Percentiles rank a stretch among this genome's conserved stretches.
Conservation (phyloP, 257 asterid species). For the Przewalskia tangutica region DNA sequence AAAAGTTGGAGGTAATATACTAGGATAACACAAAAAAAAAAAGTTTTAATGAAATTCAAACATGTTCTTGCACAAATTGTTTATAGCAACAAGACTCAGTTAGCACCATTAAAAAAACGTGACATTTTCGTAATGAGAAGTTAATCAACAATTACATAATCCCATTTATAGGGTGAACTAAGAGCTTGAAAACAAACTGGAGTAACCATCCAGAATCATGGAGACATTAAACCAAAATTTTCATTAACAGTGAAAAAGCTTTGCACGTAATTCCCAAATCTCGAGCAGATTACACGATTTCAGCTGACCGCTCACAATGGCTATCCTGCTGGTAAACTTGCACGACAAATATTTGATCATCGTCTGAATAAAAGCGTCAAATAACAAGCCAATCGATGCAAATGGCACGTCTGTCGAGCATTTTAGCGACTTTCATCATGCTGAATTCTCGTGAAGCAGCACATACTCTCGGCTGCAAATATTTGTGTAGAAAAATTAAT, state of each 20-base stretch:
- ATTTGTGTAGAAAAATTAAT: not conserved
- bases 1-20: not conserved
- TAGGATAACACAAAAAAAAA: not conserved
- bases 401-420: not conserved
- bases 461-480: conserved; percentile 93
- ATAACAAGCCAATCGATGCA: not conserved
- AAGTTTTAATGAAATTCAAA: not conserved
- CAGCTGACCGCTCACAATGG: not conserved
- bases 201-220: not conserved
- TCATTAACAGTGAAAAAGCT: not conserved
- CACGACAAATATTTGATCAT: not conserved
- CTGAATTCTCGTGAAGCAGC: conserved; percentile 78
- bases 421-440: conserved; percentile 27
- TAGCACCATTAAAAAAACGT: no score
- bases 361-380: not conserved
- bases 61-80: no score
- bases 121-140: not conserved
- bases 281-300: not conserved
- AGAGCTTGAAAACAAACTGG: not conserved
- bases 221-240: not conserved
- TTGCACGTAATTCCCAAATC: not conserved
- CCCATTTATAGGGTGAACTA: not conserved
- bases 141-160: not conserved
- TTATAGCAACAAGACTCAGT: not conserved
- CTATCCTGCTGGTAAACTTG: not conserved